These are phyloP conservation scores for Cicer pinnatifidum DNA, from an alignment of 306 rosid genomes.

Conservation along the genomic window DNA sequence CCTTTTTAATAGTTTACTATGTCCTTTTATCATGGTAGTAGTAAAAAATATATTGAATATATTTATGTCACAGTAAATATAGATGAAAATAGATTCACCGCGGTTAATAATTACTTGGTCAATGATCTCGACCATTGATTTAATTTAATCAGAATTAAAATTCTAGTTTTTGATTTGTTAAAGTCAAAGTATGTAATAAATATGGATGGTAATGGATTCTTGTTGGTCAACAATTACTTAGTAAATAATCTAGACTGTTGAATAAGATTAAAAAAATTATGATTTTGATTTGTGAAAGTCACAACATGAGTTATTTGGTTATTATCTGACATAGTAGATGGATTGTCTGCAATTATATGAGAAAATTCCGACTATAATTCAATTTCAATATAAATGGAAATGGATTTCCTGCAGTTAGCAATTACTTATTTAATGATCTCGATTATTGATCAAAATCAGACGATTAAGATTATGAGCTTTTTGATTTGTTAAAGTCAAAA, in stretches of 20 bases:
- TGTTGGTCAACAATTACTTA: neutral
- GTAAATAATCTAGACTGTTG: neutral
- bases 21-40: neutral
- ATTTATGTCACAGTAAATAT: constrained; percentile 4
- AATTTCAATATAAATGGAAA: neutral
- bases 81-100: neutral
- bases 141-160: neutral
- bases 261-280: neutral
- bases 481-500: no score
- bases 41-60: neutral
- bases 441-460: no score
- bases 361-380: no score
- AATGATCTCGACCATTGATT: neutral
- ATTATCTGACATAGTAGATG: neutral
- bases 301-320: neutral
- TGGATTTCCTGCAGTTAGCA: rapidly evolving
- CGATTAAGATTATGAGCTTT: no score
- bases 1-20: constrained; percentile 28
- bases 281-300: neutral
- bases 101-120: neutral
- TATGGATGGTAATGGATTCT: neutral
- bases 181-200: neutral
- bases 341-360: neutral
- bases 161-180: neutral
- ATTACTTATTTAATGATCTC: no score